Evolutionary conservation across 441 rosid species (phyloP).

Genomic region (Raphanus hybrid): DNA sequence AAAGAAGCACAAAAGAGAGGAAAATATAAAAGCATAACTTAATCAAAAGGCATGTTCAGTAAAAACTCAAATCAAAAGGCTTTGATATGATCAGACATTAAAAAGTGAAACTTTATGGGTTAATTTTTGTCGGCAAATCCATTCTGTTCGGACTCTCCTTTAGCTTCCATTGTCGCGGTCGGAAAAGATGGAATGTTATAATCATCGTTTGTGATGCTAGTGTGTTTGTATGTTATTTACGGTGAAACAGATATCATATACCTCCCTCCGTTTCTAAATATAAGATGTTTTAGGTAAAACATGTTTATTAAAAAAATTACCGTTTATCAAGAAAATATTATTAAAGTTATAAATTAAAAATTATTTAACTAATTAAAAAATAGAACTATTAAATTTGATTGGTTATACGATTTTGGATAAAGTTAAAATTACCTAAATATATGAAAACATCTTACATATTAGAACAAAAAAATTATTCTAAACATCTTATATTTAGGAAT

Average conservation of each 20-base stretch:
- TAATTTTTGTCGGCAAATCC: constrained; percentile 37
- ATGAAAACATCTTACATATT: too few species aligned
- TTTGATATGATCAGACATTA: neutral
- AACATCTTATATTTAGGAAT: too few species aligned
- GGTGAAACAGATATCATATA: neutral
- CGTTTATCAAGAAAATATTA: too few species aligned
- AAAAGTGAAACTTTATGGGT: constrained; percentile 18
- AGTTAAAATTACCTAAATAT: too few species aligned
- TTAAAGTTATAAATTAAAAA: too few species aligned
- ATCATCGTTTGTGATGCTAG: constrained; percentile 14
- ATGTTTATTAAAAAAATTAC: too few species aligned
- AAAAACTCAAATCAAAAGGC: neutral
- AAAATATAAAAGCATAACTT: neutral
- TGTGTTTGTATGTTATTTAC: neutral
- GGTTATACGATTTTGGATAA: too few species aligned
- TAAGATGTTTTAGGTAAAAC: too few species aligned
- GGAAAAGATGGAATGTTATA: constrained; percentile 27
- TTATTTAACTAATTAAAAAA: too few species aligned
- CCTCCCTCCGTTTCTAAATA: too few species aligned
- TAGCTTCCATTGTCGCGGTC: constrained; percentile 13
- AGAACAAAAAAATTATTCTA: too few species aligned
- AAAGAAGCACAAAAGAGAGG: constrained; percentile 15
- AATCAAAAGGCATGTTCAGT: neutral
- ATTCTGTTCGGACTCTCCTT: constrained; percentile 22
- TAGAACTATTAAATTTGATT: too few species aligned